Conservation (phyloP, 257 asterid species). For the Lycium barbarum region DNA sequence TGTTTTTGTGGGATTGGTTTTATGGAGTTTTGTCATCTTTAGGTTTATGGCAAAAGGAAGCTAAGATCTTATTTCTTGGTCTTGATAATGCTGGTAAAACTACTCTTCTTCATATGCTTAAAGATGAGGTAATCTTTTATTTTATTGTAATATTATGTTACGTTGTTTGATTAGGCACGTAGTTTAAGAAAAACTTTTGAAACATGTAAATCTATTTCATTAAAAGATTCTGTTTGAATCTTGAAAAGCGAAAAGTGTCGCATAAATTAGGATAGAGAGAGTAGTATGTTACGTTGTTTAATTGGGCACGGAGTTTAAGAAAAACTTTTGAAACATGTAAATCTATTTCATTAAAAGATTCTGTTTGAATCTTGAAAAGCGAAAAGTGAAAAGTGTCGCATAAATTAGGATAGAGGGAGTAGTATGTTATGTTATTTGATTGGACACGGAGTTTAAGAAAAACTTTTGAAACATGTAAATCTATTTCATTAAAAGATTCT, state of each 20-base stretch:
- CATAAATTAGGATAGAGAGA: no score
- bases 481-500: no score
- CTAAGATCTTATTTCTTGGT: slow-evolving; percentile 38
- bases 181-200: neutral
- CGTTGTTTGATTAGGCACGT: neutral
- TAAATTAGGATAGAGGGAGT: no score
- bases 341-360: no score
- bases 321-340: neutral
- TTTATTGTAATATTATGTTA: neutral
- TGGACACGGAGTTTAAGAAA: no score
- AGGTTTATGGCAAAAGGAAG: slow-evolving; percentile 38
- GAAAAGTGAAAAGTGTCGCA: no score
- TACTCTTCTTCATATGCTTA: slow-evolving; percentile 40
- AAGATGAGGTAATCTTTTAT: slow-evolving; percentile 33
- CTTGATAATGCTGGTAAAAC: slow-evolving; percentile 40
- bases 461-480: no score
- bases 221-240: no score
- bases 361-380: no score
- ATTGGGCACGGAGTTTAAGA: neutral
- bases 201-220: no score
- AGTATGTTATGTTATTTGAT: no score
- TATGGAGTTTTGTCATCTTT: slow-evolving; percentile 37
- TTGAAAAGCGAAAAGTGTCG: no score
- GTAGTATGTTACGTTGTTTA: neutral
- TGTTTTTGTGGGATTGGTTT: slow-evolving; percentile 39